Evolutionary conservation across 345 rosid genomes (phyloP).

Genomic region (Arabis alpina): DNA sequence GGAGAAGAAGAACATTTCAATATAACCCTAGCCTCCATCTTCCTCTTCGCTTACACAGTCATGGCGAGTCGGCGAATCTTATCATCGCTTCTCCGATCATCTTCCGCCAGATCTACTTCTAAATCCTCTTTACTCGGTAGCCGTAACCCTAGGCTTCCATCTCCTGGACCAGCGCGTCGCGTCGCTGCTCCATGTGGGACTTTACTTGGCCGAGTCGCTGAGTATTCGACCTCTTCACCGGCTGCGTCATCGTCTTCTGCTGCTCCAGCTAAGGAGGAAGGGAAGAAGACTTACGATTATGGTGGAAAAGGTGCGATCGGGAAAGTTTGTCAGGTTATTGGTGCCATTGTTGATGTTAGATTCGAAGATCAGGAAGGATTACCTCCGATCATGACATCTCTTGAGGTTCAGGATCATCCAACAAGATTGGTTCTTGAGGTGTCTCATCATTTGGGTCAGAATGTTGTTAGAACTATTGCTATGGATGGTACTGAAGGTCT

Average conservation of each 20-base stretch:
- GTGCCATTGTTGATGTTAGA: constrained; percentile 94
- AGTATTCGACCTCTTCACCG: constrained; percentile 70
- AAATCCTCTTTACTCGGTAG: constrained; percentile 37
- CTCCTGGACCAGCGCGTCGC: constrained; percentile 51
- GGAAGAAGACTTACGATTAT: constrained; percentile 63
- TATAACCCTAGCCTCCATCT: no score
- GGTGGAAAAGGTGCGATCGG: constrained; percentile 93
- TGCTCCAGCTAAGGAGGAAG: constrained; percentile 45
- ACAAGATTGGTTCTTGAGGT: constrained; percentile 88
- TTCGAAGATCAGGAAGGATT: constrained; percentile 75
- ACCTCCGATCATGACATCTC: constrained; percentile 98
- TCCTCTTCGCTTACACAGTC: no score
- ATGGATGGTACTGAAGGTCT: constrained; percentile 96
- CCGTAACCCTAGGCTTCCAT: constrained; percentile 44
- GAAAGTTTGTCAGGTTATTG: constrained; percentile 89
- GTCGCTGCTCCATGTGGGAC: constrained; percentile 52
- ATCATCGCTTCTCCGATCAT: constrained; percentile 72
- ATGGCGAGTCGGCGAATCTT: constrained; percentile 87
- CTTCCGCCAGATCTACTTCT: constrained; percentile 63
- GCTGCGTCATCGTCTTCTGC: constrained; percentile 51
- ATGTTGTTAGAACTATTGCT: constrained; percentile 84
- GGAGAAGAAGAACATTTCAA: no score
- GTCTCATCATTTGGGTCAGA: constrained; percentile 95
- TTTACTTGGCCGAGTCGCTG: constrained; percentile 65
- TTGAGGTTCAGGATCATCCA: constrained; percentile 77